A percentile compares a stretch with the other conserved stretches of the same genome.
These are phyloP conservation scores for Naganishia randhawae DNA, from an alignment of 768 basidiomycete species.

Conservation along the genomic window DNA sequence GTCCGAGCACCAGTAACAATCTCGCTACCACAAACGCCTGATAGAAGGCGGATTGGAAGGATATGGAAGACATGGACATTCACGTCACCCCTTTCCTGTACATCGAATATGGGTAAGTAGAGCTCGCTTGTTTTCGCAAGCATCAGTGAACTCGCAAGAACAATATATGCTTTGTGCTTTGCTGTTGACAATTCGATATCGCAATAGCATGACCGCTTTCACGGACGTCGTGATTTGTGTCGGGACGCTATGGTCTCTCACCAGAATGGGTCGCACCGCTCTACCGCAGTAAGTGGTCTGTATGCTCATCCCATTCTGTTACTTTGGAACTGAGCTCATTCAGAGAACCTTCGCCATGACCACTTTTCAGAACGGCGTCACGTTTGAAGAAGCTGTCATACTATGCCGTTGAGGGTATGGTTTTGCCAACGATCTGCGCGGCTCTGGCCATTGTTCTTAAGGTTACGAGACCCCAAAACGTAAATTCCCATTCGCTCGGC, in stretches of 20 bases:
- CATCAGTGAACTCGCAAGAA: not conserved
- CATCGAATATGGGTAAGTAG: slow-evolving; percentile 5
- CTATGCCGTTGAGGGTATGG: slow-evolving; percentile 15
- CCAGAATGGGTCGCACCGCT: slow-evolving; percentile 2
- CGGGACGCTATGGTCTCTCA: not conserved
- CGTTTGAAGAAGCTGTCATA: not conserved
- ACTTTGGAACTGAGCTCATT: not conserved
- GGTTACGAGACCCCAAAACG: not conserved
- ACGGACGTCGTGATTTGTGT: slow-evolving; percentile 8
- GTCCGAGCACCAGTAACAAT: too few relatives aligned
- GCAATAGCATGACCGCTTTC: not conserved
- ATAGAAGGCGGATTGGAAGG: slow-evolving; percentile 7
- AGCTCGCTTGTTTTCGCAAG: not conserved
- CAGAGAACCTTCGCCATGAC: not conserved
- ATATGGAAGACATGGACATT: slow-evolving; percentile 1
- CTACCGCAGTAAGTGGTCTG: slow-evolving; percentile 10
- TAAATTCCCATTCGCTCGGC: not conserved
- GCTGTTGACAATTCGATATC: not conserved
- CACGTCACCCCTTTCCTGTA: slow-evolving; percentile 11
- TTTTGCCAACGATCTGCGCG: slow-evolving; percentile 7
- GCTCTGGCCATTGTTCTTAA: not conserved
- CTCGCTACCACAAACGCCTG: too few relatives aligned
- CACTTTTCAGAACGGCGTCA: not conserved
- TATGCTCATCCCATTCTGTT: too few relatives aligned
- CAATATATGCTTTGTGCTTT: not conserved